Conservation (phyloP, 768 basidiomycete genomes). For the Suillus lakei region DNA sequence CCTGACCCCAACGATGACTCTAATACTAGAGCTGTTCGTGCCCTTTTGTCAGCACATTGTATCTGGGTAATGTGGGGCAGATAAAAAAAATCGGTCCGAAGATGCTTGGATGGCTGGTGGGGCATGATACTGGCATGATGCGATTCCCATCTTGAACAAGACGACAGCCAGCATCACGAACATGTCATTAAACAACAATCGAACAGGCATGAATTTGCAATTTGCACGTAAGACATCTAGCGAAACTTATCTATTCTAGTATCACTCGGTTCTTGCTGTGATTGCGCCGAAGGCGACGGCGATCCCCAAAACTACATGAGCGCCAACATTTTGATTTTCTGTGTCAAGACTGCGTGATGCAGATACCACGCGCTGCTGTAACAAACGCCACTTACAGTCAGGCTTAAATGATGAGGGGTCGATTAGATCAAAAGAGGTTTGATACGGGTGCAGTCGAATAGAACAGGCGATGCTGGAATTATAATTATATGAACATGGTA, state of each 20-base stretch:
- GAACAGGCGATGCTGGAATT: neutral
- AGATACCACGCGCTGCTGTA: neutral
- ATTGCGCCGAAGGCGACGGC: neutral
- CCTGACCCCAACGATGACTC: neutral
- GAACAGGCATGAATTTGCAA: conserved; percentile 1
- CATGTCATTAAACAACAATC: neutral
- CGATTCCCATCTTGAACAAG: neutral
- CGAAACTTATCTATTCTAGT: neutral
- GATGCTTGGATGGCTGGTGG: neutral
- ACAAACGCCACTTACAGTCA: neutral
- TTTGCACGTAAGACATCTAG: neutral
- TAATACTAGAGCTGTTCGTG: neutral
- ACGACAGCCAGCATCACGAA: neutral
- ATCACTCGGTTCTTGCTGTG: neutral
- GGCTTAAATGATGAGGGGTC: neutral
- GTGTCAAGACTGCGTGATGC: neutral
- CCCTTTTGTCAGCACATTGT: neutral
- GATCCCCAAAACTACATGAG: neutral
- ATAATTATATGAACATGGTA: neutral
- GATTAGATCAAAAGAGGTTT: neutral
- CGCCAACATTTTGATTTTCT: neutral
- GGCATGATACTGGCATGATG: neutral
- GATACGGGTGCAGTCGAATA: neutral
- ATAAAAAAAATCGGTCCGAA: neutral
- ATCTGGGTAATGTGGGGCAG: neutral